A percentile compares a stretch with the other conserved stretches of the same genome.
Evolutionary conservation across 495 filamentous ascomycete species (phyloP).

Genomic region (Neurospora tetraspora): DNA sequence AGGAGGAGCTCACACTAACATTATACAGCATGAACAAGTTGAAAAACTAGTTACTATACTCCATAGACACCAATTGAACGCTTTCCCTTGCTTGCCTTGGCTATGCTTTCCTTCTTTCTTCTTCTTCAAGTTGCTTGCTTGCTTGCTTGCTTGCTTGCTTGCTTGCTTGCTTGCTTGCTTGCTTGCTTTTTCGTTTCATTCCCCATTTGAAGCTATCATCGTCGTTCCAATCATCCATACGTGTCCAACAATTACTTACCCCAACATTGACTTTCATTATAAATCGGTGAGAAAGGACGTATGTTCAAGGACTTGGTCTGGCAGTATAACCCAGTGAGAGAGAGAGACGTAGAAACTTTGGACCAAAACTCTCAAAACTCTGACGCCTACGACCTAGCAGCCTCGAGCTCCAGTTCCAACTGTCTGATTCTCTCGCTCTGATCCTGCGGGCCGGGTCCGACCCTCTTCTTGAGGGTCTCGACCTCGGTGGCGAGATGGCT

Average conservation of each 20-base stretch:
- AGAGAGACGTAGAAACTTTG: background rate
- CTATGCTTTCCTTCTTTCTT: background rate
- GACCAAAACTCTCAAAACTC: background rate
- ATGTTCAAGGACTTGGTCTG: background rate
- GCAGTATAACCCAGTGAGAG: background rate
- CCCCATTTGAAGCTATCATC: constrained; percentile 1
- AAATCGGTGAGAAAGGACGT: background rate
- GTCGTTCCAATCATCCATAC: background rate
- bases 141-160: too few relatives aligned
- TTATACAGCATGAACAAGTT: background rate
- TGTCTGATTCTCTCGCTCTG: constrained; percentile 62
- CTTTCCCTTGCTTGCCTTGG: background rate
- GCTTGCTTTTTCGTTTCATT: background rate
- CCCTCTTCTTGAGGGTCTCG: constrained; percentile 56
- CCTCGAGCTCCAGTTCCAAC: constrained; percentile 59
- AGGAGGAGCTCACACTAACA: background rate
- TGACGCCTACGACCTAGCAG: constrained; percentile 25
- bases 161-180: background rate
- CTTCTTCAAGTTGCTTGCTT: background rate
- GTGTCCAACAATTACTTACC: background rate
- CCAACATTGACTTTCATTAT: background rate
- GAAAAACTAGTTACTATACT: background rate
- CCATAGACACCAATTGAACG: background rate
- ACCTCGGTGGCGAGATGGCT: constrained; percentile 54
- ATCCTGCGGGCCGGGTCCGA: constrained; percentile 44